A percentile compares a stretch with the other conserved stretches of the same genome.
Evolutionary conservation across 148 eudicot species (phyloP).

Genomic region (Rhododendron williamsianum): DNA sequence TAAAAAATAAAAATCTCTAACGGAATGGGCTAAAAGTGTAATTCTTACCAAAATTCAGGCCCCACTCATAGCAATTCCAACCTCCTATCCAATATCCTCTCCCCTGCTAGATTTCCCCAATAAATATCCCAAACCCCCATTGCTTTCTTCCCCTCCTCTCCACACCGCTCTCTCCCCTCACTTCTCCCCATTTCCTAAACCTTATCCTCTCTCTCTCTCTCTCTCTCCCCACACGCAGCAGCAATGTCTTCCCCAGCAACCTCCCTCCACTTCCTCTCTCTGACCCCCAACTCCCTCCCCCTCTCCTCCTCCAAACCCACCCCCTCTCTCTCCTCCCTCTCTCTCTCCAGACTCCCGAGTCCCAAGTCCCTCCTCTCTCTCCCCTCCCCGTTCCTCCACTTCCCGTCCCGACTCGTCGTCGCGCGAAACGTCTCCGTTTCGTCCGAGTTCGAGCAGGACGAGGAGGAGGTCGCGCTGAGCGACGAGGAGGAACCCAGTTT

Average conservation of each 20-base stretch:
- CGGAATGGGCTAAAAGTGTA: too few species aligned
- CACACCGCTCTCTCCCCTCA: neutral
- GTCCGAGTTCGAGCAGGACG: conserved; percentile 49
- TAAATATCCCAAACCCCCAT: neutral
- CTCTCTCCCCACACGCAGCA: neutral
- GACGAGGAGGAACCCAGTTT: conserved; percentile 36
- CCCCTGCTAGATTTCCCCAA: too few species aligned
- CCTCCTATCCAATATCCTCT: neutral
- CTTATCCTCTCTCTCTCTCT: conserved; percentile 17
- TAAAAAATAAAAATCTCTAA: too few species aligned
- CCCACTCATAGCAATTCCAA: neutral
- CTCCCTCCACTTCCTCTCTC: conserved; percentile 42
- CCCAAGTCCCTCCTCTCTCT: conserved; percentile 17
- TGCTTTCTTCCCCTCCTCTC: neutral
- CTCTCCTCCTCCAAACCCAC: conserved; percentile 18
- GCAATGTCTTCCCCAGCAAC: conserved; percentile 45
- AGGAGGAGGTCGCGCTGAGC: conserved; percentile 26
- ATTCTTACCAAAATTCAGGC: neutral
- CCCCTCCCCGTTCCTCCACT: conserved; percentile 8
- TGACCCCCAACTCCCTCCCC: conserved; percentile 34
- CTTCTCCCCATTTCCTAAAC: conserved; percentile 2
- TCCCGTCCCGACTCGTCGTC: conserved; percentile 25
- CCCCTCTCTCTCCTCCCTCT: conserved; percentile 6
- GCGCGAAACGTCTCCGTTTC: conserved; percentile 44
- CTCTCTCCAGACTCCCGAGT: conserved; percentile 13